These are phyloP conservation scores for Paralagenidium karlingii DNA, from an alignment of 352 stramenopile genomes.

Conservation along the genomic window DNA sequence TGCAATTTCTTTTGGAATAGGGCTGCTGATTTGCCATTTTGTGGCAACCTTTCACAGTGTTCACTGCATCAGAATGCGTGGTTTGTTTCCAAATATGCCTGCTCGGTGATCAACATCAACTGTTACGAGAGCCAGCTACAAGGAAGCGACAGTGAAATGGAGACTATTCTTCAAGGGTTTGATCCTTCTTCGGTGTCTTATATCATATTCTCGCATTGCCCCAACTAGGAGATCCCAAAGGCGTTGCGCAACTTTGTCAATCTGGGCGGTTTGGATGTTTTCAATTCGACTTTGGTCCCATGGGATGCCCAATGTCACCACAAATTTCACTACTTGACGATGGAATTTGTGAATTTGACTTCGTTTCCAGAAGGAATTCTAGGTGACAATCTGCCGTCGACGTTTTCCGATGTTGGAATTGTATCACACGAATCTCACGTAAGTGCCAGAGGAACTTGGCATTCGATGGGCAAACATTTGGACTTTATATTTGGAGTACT, in stretches of 20 bases:
- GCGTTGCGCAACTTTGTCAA: slow-evolving; percentile 17
- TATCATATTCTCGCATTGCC: slow-evolving; percentile 43
- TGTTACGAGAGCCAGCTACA: slow-evolving; percentile 10
- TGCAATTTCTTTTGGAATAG: too few species aligned
- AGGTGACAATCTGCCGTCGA: slow-evolving; percentile 12
- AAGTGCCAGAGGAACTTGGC: slow-evolving; percentile 13
- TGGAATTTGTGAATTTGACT: slow-evolving; percentile 36
- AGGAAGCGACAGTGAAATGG: background rate
- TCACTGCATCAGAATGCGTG: too few species aligned
- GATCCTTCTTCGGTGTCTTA: slow-evolving; percentile 12
- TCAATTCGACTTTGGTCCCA: slow-evolving; percentile 27
- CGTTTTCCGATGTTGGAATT: slow-evolving; percentile 37
- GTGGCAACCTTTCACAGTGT: too few species aligned
- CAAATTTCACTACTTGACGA: slow-evolving; percentile 19
- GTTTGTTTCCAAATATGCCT: slow-evolving; percentile 15
- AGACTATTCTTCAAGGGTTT: slow-evolving; percentile 12
- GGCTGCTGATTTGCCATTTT: too few species aligned
- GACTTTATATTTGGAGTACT: slow-evolving; percentile 22
- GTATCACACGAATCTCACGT: slow-evolving; percentile 16
- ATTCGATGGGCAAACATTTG: slow-evolving; percentile 13
- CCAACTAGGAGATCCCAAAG: slow-evolving; percentile 14
- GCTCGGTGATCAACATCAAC: slow-evolving; percentile 20
- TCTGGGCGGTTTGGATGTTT: slow-evolving; percentile 34
- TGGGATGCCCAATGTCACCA: slow-evolving; percentile 26
- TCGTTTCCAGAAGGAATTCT: slow-evolving; percentile 21